Base-by-base conservation (phyloP, 2,329 filamentous ascomycete species). In the Amylocarpus encephaloides region DNA sequence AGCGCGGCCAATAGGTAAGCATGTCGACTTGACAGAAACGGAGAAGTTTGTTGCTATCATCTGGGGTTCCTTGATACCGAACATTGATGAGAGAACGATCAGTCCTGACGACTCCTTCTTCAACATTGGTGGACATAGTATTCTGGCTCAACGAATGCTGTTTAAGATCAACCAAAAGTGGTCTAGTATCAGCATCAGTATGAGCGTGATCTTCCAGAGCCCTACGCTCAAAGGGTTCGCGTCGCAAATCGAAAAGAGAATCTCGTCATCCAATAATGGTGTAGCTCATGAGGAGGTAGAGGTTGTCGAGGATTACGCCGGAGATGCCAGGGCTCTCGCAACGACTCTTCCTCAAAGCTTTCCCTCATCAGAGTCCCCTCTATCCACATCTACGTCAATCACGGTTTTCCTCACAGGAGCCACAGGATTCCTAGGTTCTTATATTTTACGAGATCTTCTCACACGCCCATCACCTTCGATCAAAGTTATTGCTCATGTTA, bases 351-450 rank as follows among this genome's bases (percentile, higher is more conserved):
- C 66, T n/a, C 53, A 62, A 18, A 68, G 63, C 51, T 73, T 68
- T 47, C 68, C 67, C 54, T 62, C 62, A 1, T 65, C 65, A 5
- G 58, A 66, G 42, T 42, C 62, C 19, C 51, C 58, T n/a, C 60
- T 67, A 22, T 53, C 57, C 2, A 40, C 62, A 12, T 57, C 66
- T 11, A 59, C 67, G 55, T 53, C 68, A 50, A 51, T 72, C 32
- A 89, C 84, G 0, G 75, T 93, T 10, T 86, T 96, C 67, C 71
- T 96, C 5, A 96, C 91, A 2, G 90, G 92, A 39, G 89, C 88
- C 3, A 96, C 91, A 5, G 91, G 91, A 2, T 96, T 96, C 73
- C 70, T 96, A 16, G 91, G 91, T 26, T 79, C 87, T 0, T 94
- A 90, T 63, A 73, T 96, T 10, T 72, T 94, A 30, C 78, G 78